Evolutionary conservation across 345 rosid genomes (phyloP).

Genomic region (Pistacia vera): DNA sequence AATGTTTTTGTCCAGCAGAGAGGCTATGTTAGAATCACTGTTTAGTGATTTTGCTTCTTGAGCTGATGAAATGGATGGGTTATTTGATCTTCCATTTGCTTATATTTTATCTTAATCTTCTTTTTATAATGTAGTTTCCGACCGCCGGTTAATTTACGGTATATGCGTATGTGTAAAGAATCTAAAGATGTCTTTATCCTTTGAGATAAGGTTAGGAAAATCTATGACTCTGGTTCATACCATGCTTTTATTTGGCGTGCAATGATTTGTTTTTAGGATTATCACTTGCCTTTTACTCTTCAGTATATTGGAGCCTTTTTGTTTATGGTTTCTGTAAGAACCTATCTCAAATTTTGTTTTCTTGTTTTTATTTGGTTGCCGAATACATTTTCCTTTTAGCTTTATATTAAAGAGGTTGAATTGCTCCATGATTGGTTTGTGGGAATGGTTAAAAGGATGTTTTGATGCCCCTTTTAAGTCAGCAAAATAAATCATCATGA

Average conservation of each 20-base stretch:
- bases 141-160: neutral
- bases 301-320: neutral
- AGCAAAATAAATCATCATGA: too few relatives aligned
- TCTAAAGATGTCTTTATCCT: neutral
- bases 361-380: neutral
- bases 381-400: neutral
- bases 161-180: neutral
- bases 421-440: neutral
- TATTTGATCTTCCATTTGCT: neutral
- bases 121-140: neutral
- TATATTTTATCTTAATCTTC: neutral
- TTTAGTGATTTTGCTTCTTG: slow-evolving; percentile 11
- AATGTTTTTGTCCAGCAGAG: neutral
- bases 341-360: too few relatives aligned
- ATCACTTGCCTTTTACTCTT: neutral
- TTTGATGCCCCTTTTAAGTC: too few relatives aligned
- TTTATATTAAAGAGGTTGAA: too few relatives aligned
- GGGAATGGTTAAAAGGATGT: neutral
- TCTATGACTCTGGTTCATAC: too few relatives aligned
- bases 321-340: neutral
- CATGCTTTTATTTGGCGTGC: neutral
- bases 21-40: neutral
- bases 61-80: neutral
- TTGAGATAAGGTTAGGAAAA: neutral
- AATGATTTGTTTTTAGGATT: neutral